Evolutionary conservation across 208 protist genomes (phyloP).

Genomic region (Trypanosoma vivax): DNA sequence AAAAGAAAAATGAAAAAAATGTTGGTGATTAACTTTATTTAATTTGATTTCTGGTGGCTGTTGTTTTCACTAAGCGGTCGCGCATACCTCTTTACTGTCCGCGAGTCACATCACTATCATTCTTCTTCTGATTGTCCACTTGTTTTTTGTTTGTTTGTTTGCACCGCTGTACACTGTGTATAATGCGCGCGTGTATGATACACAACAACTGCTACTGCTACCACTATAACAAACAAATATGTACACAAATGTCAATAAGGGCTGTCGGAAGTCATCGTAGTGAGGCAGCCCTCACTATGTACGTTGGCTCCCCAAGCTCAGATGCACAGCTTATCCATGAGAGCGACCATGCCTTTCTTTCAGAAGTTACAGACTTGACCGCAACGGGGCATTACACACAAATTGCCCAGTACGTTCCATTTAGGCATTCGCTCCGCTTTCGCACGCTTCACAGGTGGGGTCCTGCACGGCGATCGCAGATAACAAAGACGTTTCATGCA

Average conservation of each 20-base stretch:
- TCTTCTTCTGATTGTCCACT: neutral
- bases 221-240: neutral
- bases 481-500: neutral
- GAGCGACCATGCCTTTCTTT: neutral
- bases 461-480: conserved; percentile 3
- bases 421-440: conserved; percentile 5
- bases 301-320: neutral
- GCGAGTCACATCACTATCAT: neutral
- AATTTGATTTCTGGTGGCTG: neutral
- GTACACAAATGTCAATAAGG: neutral
- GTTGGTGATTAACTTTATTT: neutral
- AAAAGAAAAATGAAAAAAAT: too few species aligned
- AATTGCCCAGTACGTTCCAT: neutral
- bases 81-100: neutral
- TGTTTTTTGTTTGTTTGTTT: neutral
- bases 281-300: neutral
- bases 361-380: conserved; percentile 12
- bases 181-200: neutral
- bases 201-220: neutral
- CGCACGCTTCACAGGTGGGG: neutral
- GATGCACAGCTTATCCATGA: conserved; percentile 5
- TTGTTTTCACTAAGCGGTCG: neutral
- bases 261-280: neutral
- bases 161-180: neutral
- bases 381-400: conserved; percentile 1